A percentile compares a stretch with the other conserved stretches of the same genome.
Conservation (phyloP, 1,139 yeast species). For the Blastobotrys elegans region DNA sequence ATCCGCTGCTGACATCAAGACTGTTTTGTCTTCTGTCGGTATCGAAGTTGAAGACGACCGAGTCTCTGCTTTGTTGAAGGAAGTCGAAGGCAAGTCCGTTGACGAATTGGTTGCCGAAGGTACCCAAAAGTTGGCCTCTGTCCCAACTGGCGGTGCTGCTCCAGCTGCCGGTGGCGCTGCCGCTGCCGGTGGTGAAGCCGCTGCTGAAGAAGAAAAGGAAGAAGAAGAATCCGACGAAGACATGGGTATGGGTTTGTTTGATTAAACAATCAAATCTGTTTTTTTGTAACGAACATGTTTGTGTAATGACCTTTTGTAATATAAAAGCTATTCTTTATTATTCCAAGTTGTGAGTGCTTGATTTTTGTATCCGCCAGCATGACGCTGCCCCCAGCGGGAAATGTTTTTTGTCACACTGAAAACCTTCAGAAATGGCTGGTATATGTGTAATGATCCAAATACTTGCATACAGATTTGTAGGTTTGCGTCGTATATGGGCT, state of each 20-base stretch:
- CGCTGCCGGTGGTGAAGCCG: slow-evolving; percentile 63
- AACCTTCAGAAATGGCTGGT: too few relatives aligned
- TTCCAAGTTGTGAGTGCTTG: too few relatives aligned
- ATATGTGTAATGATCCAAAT: too few relatives aligned
- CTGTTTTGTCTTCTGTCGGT: slow-evolving; percentile 89
- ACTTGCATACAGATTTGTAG: too few relatives aligned
- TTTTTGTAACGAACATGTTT: not conserved
- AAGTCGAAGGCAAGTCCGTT: slow-evolving; percentile 91
- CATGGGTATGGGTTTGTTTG: slow-evolving; percentile 51
- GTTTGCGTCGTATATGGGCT: too few relatives aligned
- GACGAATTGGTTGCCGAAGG: slow-evolving; percentile 95
- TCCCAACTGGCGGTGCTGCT: slow-evolving; percentile 97
- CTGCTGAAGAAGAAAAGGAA: slow-evolving; percentile 66
- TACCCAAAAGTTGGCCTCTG: slow-evolving; percentile 90
- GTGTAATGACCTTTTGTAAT: slow-evolving; percentile 9
- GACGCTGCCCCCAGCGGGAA: too few relatives aligned
- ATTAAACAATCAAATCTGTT: slow-evolving; percentile 27
- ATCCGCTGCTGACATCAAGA: slow-evolving; percentile 86
- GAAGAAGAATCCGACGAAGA: slow-evolving; percentile 65
- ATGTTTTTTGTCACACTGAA: too few relatives aligned
- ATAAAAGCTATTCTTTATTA: not conserved
- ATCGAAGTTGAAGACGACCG: slow-evolving; percentile 92
- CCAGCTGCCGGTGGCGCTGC: slow-evolving; percentile 66
- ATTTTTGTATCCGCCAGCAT: too few relatives aligned
- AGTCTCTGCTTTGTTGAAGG: slow-evolving; percentile 76